Evolutionary conservation across 176 grass and related monocot genomes (phyloP).

Genomic region (Thinopyrum elongatum): DNA sequence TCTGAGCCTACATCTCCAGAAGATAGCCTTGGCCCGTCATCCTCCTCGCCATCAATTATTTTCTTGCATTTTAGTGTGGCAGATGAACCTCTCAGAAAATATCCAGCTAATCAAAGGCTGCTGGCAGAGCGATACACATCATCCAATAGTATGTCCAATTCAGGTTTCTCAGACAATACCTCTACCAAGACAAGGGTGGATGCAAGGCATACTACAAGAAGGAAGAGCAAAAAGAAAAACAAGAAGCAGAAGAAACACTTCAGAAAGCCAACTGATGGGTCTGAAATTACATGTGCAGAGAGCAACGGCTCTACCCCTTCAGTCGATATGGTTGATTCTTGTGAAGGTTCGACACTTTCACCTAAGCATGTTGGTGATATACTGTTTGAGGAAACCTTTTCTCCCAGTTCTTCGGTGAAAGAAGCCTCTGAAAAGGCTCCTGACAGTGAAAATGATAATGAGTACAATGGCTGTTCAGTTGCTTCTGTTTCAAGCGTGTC

Average conservation of each 20-base stretch:
- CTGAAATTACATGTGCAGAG: conserved; percentile 42
- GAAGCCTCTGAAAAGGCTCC: conserved; percentile 51
- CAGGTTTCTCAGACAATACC: conserved; percentile 50
- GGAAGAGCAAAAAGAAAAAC: conserved; percentile 76
- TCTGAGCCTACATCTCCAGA: conserved; percentile 24
- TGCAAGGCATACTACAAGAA: conserved; percentile 47
- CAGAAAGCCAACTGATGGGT: conserved; percentile 35
- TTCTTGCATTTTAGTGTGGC: not conserved
- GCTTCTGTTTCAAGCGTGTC: conserved; percentile 38
- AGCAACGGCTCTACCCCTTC: not conserved
- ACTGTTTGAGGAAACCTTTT: conserved; percentile 47
- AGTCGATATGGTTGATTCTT: conserved; percentile 29
- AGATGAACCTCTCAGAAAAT: conserved; percentile 34
- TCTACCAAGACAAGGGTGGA: conserved; percentile 39
- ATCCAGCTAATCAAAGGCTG: conserved; percentile 33
- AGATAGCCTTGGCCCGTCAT: conserved; percentile 14
- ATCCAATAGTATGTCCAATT: conserved; percentile 40
- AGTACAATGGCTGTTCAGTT: conserved; percentile 42
- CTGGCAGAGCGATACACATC: conserved; percentile 11
- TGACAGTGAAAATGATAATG: conserved; percentile 58
- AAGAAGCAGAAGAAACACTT: conserved; percentile 49
- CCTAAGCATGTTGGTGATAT: conserved; percentile 49
- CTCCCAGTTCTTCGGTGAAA: conserved; percentile 52
- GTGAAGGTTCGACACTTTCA: conserved; percentile 46
- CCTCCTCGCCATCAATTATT: conserved; percentile 6